Conservation (phyloP, 805 yeast genomes). For the Candida sphagnicola region DNA sequence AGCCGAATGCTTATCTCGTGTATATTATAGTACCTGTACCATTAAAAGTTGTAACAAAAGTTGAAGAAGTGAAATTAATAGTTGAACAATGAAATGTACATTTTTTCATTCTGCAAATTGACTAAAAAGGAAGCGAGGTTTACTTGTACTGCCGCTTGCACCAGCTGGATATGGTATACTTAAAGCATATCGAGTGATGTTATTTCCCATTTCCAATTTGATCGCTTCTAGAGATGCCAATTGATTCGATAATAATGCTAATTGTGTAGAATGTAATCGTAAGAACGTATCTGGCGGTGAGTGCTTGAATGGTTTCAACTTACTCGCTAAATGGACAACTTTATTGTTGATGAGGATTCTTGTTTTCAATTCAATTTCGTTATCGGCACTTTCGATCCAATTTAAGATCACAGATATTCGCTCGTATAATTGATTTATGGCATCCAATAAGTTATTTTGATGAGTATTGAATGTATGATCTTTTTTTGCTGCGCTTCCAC, state of each 20-base stretch:
- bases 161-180: too few species aligned
- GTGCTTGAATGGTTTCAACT: slow-evolving; percentile 12
- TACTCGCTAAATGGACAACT: slow-evolving; percentile 26
- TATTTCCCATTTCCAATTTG: slow-evolving; percentile 13
- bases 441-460: slow-evolving; percentile 5
- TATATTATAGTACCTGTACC: not conserved
- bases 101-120: too few species aligned
- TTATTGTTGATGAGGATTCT: slow-evolving; percentile 17
- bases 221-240: slow-evolving; percentile 19
- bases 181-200: slow-evolving; percentile 8
- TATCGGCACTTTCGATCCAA: slow-evolving; percentile 10
- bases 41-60: too few species aligned
- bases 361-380: slow-evolving; percentile 7
- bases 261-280: slow-evolving; percentile 21
- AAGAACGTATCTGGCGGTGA: slow-evolving; percentile 3
- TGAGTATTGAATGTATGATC: not conserved
- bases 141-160: too few species aligned
- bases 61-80: too few species aligned
- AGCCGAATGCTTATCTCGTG: not conserved
- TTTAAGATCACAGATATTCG: slow-evolving; percentile 20
- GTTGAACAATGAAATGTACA: too few species aligned
- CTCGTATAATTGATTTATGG: slow-evolving; percentile 18
- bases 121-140: too few species aligned
- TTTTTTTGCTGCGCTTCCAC: not conserved
- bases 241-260: slow-evolving; percentile 29